A percentile compares a stretch with the other conserved stretches of the same genome.
phyloP scores from a whole-genome alignment of 1,284 basidiomycete species.

The Violaceomyces palustris region DNA sequence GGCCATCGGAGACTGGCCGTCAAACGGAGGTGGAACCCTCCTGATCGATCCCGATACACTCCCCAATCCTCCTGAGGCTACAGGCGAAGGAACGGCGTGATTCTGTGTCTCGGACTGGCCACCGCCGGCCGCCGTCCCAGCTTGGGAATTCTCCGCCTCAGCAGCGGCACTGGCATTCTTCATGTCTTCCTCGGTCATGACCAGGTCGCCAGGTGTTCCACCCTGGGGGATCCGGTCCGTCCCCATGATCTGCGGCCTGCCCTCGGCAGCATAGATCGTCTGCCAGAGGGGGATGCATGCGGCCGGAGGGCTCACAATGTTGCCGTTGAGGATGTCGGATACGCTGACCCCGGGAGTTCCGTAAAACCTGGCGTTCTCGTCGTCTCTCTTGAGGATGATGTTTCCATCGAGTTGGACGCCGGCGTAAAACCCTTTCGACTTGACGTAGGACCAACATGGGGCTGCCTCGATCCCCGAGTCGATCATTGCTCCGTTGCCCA shows the following conservation, averaged over 20 bases:
- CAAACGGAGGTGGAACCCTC: no score
- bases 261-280: constrained; percentile 46
- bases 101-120: no score
- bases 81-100: no score
- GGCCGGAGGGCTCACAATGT: constrained; percentile 17
- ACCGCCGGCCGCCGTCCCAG: no score
- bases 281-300: constrained; percentile 40
- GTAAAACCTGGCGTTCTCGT: constrained; percentile 46
- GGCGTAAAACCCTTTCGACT: constrained; percentile 52
- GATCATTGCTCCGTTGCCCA: constrained; percentile 51
- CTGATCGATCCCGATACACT: no score
- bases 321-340: constrained; percentile 29
- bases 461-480: constrained; percentile 41
- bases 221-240: constrained; percentile 36
- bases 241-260: constrained; percentile 36
- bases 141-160: constrained; percentile 11
- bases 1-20: no score
- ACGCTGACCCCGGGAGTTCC: constrained; percentile 25
- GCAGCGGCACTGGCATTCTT: constrained; percentile 17
- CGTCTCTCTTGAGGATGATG: constrained; percentile 40
- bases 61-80: no score
- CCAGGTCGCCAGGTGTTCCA: constrained; percentile 36
- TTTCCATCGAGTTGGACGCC: constrained; percentile 51
- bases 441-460: constrained; percentile 51
- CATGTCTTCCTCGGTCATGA: constrained; percentile 30